Conservation (phyloP, 2,329 filamentous ascomycete species). For the Neonectria neomacrospora region DNA sequence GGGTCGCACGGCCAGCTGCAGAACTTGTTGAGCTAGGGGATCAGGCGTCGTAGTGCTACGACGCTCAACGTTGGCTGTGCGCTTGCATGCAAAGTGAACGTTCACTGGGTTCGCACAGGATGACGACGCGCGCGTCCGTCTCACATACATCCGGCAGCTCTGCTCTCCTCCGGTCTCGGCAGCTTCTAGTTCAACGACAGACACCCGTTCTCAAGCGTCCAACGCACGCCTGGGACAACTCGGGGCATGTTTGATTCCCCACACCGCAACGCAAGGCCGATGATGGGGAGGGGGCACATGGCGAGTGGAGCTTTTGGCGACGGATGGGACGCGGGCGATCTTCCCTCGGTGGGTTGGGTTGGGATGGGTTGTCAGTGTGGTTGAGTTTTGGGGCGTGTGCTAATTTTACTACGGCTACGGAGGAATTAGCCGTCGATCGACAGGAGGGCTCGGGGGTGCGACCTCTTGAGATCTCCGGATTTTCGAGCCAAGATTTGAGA, state of each 20-base stretch:
- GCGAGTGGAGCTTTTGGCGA: slow-evolving; percentile 13
- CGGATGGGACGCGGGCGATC: slow-evolving; percentile 18
- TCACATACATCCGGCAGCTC: neutral
- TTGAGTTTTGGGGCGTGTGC: slow-evolving; percentile 6
- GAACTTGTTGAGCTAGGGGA: neutral
- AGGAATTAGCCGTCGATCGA: neutral
- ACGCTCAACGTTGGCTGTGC: neutral
- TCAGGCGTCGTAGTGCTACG: neutral
- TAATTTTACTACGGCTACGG: slow-evolving; percentile 12
- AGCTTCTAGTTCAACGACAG: neutral
- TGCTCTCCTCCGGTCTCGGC: neutral
- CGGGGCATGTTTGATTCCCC: slow-evolving; percentile 13
- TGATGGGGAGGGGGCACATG: slow-evolving; percentile 20
- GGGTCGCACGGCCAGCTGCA: neutral
- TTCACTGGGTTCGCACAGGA: neutral
- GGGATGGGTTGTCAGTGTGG: neutral
- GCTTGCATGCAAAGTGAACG: neutral
- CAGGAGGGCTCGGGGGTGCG: neutral
- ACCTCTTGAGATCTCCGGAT: neutral
- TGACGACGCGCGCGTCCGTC: neutral
- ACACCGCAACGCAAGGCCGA: slow-evolving; percentile 10
- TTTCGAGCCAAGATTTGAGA: neutral
- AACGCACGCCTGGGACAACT: neutral
- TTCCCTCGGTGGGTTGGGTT: neutral
- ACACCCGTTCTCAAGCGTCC: neutral